Conservation (phyloP, 192 early-diverging fungal genomes). For the Chytriomyces sp. region DNA sequence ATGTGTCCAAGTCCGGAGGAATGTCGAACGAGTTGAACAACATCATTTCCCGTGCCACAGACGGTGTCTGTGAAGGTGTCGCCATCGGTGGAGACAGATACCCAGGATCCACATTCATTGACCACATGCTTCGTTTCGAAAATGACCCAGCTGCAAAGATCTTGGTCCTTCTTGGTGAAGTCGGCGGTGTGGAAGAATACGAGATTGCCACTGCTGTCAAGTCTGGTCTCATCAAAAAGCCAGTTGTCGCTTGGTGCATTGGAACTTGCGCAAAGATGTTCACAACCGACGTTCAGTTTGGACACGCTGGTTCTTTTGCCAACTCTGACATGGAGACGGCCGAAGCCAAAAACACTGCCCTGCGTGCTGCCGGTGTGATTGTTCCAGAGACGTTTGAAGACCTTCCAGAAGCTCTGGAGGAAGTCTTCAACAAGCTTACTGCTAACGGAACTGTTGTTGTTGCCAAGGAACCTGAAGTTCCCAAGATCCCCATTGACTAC, state of each 20-base stretch:
- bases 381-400: constrained; percentile 97
- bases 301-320: constrained; percentile 96
- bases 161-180: constrained; percentile 93
- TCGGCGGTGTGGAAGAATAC: constrained; percentile 98
- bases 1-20: constrained; percentile 98
- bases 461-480: constrained; percentile 84
- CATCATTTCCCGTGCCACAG: constrained; percentile 93
- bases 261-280: constrained; percentile 99
- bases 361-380: constrained; percentile 83
- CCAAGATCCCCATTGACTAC: constrained; percentile 99
- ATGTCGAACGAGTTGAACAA: constrained; percentile 99
- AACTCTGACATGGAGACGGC: constrained; percentile 96
- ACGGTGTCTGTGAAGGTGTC: constrained; percentile 98
- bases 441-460: constrained; percentile 72
- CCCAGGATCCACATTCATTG: constrained; percentile 97
- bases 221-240: constrained; percentile 90
- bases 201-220: constrained; percentile 89
- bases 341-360: constrained; percentile 90
- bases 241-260: constrained; percentile 99
- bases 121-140: constrained; percentile 96
- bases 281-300: constrained; percentile 97
- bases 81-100: constrained; percentile 99
- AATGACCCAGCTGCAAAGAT: constrained; percentile 92
- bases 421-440: constrained; percentile 81
- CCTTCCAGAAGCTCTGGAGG: constrained; percentile 78